Percentiles rank a stretch among this genome's conserved stretches.
Evolutionary conservation across 306 rosid genomes (phyloP).

Genomic region (Boehmeria nivea): DNA sequence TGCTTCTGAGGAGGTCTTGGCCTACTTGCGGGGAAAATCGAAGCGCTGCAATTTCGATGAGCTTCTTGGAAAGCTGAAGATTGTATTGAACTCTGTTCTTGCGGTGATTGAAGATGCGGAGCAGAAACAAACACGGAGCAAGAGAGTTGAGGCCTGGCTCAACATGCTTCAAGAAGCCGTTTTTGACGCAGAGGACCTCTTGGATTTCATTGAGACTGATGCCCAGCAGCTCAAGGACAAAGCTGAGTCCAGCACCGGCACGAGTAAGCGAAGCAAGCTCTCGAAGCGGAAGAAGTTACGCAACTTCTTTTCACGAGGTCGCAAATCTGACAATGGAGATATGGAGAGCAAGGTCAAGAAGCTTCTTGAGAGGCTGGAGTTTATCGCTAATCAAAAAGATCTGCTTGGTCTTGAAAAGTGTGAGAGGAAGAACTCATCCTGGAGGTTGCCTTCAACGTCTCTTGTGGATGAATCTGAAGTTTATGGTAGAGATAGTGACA

Average conservation of each 20-base stretch:
- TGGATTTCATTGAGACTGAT: constrained; percentile 3
- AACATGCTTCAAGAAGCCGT: constrained; percentile 5
- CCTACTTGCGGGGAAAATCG: background rate
- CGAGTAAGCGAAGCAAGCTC: background rate
- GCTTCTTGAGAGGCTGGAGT: background rate
- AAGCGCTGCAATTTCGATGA: background rate
- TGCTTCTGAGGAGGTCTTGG: constrained; percentile 11
- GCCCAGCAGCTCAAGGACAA: background rate
- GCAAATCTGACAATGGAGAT: background rate
- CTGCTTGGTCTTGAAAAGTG: background rate
- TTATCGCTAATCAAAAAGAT: constrained; percentile 8
- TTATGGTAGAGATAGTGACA: too few relatives aligned
- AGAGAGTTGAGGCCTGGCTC: background rate
- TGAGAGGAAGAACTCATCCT: background rate
- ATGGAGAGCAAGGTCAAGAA: background rate
- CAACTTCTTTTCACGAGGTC: background rate
- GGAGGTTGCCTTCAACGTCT: background rate
- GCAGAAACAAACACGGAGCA: constrained; percentile 1
- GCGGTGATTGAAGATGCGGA: constrained; percentile 1
- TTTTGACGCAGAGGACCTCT: background rate
- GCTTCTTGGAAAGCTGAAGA: background rate
- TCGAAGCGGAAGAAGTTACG: background rate
- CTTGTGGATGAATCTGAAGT: too few relatives aligned
- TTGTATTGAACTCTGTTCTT: too few relatives aligned
- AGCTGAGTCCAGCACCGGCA: background rate